Conservation (phyloP, 148 eudicot species). For the Amaranthus hypochondriacus region DNA sequence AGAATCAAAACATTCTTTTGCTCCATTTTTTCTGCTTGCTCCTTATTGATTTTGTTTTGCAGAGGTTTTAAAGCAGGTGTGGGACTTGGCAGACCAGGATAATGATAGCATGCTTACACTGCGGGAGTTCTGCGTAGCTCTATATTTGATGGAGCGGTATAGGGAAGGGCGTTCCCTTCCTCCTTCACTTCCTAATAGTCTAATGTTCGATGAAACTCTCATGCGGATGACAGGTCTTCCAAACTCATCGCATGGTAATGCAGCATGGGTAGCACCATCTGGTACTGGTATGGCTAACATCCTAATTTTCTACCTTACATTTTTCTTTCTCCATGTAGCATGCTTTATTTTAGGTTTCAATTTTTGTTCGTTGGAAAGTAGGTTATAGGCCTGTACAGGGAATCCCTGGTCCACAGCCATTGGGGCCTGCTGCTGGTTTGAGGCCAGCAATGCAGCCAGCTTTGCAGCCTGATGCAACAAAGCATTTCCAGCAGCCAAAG, state of each 20-base stretch:
- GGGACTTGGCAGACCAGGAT: slow-evolving; percentile 98
- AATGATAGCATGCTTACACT: slow-evolving; percentile 97
- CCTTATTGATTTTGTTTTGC: slow-evolving; percentile 21
- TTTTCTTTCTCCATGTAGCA: not conserved
- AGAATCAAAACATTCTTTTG: slow-evolving; percentile 1
- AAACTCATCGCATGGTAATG: slow-evolving; percentile 47
- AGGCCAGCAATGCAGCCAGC: slow-evolving; percentile 51
- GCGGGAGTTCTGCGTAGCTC: slow-evolving; percentile 91
- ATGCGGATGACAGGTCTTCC: slow-evolving; percentile 80
- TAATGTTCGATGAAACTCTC: slow-evolving; percentile 84
- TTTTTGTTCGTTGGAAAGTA: slow-evolving; percentile 19
- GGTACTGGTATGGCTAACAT: slow-evolving; percentile 34
- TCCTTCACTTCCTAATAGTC: slow-evolving; percentile 64
- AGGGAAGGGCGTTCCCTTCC: slow-evolving; percentile 95
- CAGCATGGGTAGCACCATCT: slow-evolving; percentile 62
- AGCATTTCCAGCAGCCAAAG: slow-evolving; percentile 56
- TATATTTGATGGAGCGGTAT: slow-evolving; percentile 88
- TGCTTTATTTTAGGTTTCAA: slow-evolving; percentile 13
- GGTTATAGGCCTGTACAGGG: slow-evolving; percentile 76
- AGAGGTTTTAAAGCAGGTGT: slow-evolving; percentile 95
- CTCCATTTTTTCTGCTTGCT: slow-evolving; percentile 6
- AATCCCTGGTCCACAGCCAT: slow-evolving; percentile 43
- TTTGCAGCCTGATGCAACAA: slow-evolving; percentile 39
- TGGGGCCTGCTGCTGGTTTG: slow-evolving; percentile 46
- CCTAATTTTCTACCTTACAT: not conserved